Evolutionary conservation across 345 rosid genomes (phyloP).

Genomic region (Cochlearia excelsa): DNA sequence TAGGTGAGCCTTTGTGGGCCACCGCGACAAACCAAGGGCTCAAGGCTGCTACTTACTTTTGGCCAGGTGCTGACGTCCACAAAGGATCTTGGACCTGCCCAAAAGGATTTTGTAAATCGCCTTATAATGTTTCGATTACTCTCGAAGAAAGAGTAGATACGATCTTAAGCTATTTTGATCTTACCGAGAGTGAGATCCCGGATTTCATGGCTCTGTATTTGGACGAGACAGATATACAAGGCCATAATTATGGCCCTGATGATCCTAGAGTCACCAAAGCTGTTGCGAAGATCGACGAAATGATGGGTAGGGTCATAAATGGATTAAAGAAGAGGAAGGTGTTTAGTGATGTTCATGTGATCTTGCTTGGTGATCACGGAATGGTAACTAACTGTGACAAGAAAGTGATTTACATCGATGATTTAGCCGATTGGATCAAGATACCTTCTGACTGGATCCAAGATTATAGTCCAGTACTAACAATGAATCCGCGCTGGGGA

Average conservation of each 20-base stretch:
- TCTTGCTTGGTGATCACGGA: constrained; percentile 91
- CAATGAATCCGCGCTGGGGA: constrained; percentile 58
- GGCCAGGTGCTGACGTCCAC: constrained; percentile 93
- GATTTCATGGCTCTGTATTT: constrained; percentile 63
- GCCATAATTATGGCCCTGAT: constrained; percentile 78
- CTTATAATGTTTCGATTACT: constrained; percentile 53
- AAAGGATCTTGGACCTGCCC: constrained; percentile 88
- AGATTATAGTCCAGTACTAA: constrained; percentile 57
- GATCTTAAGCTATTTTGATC: constrained; percentile 62
- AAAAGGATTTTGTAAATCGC: constrained; percentile 40
- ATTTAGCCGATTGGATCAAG: constrained; percentile 61
- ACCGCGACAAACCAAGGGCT: constrained; percentile 76
- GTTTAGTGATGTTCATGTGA: constrained; percentile 66
- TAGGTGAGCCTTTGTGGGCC: constrained; percentile 92
- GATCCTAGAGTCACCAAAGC: constrained; percentile 69
- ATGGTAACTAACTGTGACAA: constrained; percentile 88
- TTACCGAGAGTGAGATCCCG: constrained; percentile 56
- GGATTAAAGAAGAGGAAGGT: constrained; percentile 69
- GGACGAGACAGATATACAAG: constrained; percentile 85
- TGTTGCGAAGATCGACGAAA: constrained; percentile 46
- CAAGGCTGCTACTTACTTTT: constrained; percentile 69
- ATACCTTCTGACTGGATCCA: constrained; percentile 66
- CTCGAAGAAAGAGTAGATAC: constrained; percentile 74
- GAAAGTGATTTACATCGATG: constrained; percentile 61
- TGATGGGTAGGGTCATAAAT: constrained; percentile 71